phyloP scores from a whole-genome alignment of 352 stramenopile species.

The Globisporangium polare region DNA sequence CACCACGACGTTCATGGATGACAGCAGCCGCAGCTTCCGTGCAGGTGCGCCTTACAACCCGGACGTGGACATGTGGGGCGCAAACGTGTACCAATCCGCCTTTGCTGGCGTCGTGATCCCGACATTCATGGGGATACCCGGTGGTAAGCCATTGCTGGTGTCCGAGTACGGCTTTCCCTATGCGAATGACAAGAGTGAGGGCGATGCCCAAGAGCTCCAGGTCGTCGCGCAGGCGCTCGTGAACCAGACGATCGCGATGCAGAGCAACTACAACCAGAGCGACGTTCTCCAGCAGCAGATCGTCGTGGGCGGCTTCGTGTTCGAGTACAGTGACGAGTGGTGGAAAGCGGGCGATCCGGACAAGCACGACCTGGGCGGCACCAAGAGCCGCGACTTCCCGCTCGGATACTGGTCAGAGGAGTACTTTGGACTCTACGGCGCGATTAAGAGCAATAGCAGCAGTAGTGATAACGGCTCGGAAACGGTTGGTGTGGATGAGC shows the following conservation, averaged over 20 bases:
- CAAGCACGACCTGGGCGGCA: conserved; percentile 47
- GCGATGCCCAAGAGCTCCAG: conserved; percentile 35
- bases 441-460: conserved; percentile 5
- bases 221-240: conserved; percentile 37
- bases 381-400: conserved; percentile 47
- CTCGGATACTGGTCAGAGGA: conserved; percentile 64
- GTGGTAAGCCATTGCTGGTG: conserved; percentile 44
- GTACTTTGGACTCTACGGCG: conserved; percentile 51
- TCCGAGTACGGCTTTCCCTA: conserved; percentile 69
- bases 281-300: conserved; percentile 48
- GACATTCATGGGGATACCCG: conserved; percentile 37
- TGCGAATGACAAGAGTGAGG: conserved; percentile 37
- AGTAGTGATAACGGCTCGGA: conserved; percentile 9
- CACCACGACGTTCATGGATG: conserved; percentile 75
- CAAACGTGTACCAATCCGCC: conserved; percentile 69
- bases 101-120: conserved; percentile 53
- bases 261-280: conserved; percentile 46
- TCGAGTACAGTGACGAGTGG: conserved; percentile 79
- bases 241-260: conserved; percentile 46
- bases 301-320: conserved; percentile 63
- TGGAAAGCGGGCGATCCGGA: conserved; percentile 55
- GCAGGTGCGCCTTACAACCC: conserved; percentile 37
- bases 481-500: conserved; percentile 23
- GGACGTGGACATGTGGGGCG: conserved; percentile 69
- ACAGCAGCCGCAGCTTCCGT: conserved; percentile 43